Evolutionary conservation across 2,329 filamentous ascomycete species (phyloP), one percentile per base, ranked within the genome.

Genomic region (Eutypella sp.): DNA sequence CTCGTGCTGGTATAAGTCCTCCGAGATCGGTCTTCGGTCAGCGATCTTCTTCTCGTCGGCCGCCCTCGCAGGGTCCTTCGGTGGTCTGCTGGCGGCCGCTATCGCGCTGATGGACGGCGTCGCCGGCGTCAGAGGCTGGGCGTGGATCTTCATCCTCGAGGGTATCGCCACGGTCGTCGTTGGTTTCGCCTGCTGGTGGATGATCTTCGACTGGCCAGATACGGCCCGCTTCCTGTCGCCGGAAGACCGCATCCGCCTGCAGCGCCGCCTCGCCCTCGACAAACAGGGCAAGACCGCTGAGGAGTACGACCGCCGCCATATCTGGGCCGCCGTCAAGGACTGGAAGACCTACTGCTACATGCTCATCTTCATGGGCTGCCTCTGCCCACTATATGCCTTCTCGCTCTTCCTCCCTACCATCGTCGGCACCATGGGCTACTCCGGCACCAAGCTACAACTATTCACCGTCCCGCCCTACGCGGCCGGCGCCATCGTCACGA

Each of bases 1-100:
- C 0, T 87, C 82, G 0, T 91, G 86, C 61, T 95, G 89, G 89
- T 95, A 93, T 58, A 85, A 81, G 60, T 76, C 88, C 29, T 79
- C 75, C 15, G 89, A 95, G 58, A 86, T 93, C 45, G 89, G 87
- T 41, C 75, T 89, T n/a, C 80, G 89, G 29, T 82, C 85, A 56
- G 86, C 88, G 13, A 81, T 90, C 46, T 92, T 93, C 71, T 95
- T 93, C 70, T 89, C 86, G 0, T 86, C 87, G 0, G 88, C 89
- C 0, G 87, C 89, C 0, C 67, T 93, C 0, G 84, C 87, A 1
- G 89, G 89, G 1, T 89, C 84, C 0, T 89, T 90, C 51, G 85
- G 85, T 58, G 86, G 86, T 3, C 75, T 89, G 2, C 73, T 89
- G 3, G 85, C 86, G 0, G 84, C 84, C 3, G 85, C 77, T 1